Evolutionary conservation across 768 basidiomycete species (phyloP), one percentile per base, ranked within the genome.

Genomic region (Tylopilus vinaceipallidus): DNA sequence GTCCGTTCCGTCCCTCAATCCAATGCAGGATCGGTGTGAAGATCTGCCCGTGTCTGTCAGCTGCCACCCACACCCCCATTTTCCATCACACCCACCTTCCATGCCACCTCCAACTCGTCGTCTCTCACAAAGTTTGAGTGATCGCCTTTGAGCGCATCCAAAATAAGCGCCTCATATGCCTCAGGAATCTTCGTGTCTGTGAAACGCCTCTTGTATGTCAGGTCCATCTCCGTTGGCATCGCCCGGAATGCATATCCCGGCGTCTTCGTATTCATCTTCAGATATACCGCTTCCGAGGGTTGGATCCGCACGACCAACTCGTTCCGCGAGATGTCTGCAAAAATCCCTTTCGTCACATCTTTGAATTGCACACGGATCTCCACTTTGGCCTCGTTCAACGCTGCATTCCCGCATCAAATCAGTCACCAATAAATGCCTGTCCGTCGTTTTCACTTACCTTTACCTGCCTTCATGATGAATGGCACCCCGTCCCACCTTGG

Each of bases 401-500:
- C 95, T 95, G 52, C 61, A 5, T 40, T 20, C 32, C 38, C 35
- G 49, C 27, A 23, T 36, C 40, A 23, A 37, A 54, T 57, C 46
- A 46, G 42, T 46, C 53, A 52, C 53, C 39, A 50, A 46, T 29
- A 10, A 37, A 44, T 49, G 45, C 47, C 51, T 49, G 24, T 27
- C 42, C 29, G 22, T 43, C 40, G 14, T n/a, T 16, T 32, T 9
- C 49, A 66, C 78, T 51, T 59, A 89, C 94, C 95, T 80, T 99
- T 99, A 45, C 95, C 95, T 20, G 95, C 97, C 73, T 95, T 98
- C 58, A 99, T 77, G 63, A 98, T 93, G 75, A 98, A 99, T 0
- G 95, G 97, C 6, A 99, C 95, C 50, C 95, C 95, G 68, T 98
- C 95, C 95, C 95, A 99, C 53, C 97, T 77, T 1, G 91, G 93